phyloP scores from a whole-genome alignment of 495 filamentous ascomycete species.

The Patellaria atrata region DNA sequence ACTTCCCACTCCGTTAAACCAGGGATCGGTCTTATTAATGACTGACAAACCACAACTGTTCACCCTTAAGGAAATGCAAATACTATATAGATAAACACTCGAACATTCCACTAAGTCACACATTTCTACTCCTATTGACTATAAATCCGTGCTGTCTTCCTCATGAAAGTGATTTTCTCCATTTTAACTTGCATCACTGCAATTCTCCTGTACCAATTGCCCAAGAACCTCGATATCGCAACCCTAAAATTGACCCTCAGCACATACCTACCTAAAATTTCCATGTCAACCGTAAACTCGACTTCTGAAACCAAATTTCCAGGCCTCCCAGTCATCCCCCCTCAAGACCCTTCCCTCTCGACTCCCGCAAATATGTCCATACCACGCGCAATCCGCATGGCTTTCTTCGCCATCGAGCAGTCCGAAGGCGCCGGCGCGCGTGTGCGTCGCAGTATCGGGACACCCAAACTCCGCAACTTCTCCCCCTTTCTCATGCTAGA shows the following conservation, averaged over 20 bases:
- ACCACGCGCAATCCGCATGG: conserved; percentile 61
- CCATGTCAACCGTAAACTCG: conserved; percentile 10
- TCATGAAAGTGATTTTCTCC: conserved; percentile 22
- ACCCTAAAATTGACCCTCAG: conserved; percentile 6
- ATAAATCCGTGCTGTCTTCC: conserved; percentile 18
- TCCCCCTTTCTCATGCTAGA: conserved; percentile 96
- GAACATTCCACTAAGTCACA: too few species aligned
- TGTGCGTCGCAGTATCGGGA: conserved; percentile 81
- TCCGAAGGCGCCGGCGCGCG: conserved; percentile 79
- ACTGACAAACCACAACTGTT: too few species aligned
- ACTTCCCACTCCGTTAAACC: too few species aligned
- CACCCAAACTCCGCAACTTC: conserved; percentile 68
- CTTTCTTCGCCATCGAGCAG: conserved; percentile 74
- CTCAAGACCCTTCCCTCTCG: conserved; percentile 23
- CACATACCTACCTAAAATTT: conserved; percentile 2
- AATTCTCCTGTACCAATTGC: conserved; percentile 15
- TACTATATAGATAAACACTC: too few species aligned
- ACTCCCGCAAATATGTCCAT: conserved; percentile 43
- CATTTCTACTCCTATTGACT: too few species aligned
- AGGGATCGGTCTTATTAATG: too few species aligned
- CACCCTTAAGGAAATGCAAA: too few species aligned
- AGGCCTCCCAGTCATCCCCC: conserved; percentile 29
- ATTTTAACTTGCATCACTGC: conserved; percentile 24
- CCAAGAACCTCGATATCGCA: conserved; percentile 5
- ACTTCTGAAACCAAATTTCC: conserved; percentile 22